These are phyloP conservation scores for Lipomyces anomalus DNA, from an alignment of 805 yeast genomes.

Conservation along the genomic window DNA sequence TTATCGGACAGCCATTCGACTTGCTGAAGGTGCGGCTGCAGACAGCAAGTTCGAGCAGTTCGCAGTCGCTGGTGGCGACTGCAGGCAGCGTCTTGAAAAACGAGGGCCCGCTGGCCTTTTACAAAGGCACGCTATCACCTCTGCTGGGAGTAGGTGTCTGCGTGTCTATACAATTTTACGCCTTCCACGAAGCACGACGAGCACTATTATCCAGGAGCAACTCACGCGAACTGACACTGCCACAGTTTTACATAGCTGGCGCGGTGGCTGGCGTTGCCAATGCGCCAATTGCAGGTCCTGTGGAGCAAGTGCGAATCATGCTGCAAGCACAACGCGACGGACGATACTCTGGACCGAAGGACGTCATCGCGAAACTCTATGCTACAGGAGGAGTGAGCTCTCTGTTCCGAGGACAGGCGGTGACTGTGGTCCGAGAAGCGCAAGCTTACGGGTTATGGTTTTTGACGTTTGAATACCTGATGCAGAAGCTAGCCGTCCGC, in stretches of 20 bases:
- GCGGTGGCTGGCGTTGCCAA: conserved; percentile 89
- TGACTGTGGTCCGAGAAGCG: conserved; percentile 79
- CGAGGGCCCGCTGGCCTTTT: conserved; percentile 85
- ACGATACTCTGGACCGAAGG: conserved; percentile 65
- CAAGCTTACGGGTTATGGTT: conserved; percentile 77
- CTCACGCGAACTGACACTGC: conserved; percentile 42
- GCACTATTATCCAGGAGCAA: conserved; percentile 41
- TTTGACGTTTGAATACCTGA: conserved; percentile 54
- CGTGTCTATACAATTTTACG: conserved; percentile 88
- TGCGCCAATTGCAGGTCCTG: conserved; percentile 63
- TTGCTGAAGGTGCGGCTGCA: conserved; percentile 88
- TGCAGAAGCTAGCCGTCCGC: conserved; percentile 28
- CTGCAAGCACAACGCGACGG: conserved; percentile 68
- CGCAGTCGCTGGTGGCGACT: conserved; percentile 61
- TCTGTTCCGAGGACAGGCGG: conserved; percentile 72
- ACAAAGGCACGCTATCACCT: conserved; percentile 93
- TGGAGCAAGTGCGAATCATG: conserved; percentile 90
- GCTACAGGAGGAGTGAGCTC: conserved; percentile 51
- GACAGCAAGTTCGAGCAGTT: conserved; percentile 71
- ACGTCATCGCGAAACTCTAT: conserved; percentile 57
- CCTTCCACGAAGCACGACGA: conserved; percentile 89
- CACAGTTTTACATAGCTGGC: conserved; percentile 82
- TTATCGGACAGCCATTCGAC: conserved; percentile 35
- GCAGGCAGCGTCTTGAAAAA: conserved; percentile 61
- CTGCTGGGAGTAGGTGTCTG: conserved; percentile 54